Evolutionary conservation across 495 filamentous ascomycete species (phyloP).

Genomic region (Friedmanniomyces simplex): DNA sequence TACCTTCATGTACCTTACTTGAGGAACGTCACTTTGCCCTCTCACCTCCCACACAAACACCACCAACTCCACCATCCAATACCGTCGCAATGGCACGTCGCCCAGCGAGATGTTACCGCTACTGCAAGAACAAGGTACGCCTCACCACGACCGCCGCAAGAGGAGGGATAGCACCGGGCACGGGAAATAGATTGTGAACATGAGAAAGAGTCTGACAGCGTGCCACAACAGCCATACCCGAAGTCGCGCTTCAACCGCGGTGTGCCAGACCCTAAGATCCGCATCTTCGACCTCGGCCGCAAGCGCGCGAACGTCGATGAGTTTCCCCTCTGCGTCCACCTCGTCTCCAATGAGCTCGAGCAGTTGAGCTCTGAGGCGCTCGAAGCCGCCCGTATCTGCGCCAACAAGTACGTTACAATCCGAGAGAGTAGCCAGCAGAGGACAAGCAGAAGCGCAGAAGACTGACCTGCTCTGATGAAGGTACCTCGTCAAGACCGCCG

Average conservation of each 20-base stretch:
- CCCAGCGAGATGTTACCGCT: constrained; percentile 98
- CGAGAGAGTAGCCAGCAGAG: constrained; percentile 9
- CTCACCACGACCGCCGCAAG: neutral
- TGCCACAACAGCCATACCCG: constrained; percentile 69
- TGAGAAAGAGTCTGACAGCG: constrained; percentile 22
- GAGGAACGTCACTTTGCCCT: neutral
- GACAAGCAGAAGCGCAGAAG: neutral
- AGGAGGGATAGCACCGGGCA: constrained; percentile 9
- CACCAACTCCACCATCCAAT: constrained; percentile 37
- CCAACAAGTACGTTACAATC: constrained; percentile 66
- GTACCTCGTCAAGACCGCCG: constrained; percentile 90
- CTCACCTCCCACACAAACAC: constrained; percentile 8
- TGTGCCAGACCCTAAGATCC: constrained; percentile 99
- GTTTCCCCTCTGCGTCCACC: constrained; percentile 95
- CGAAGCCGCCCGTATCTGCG: constrained; percentile 97
- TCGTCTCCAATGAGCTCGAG: constrained; percentile 99
- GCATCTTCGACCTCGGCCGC: constrained; percentile 98
- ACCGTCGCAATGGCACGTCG: constrained; percentile 89
- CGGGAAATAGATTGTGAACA: constrained; percentile 5
- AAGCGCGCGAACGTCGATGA: constrained; percentile 98
- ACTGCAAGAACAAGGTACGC: constrained; percentile 99
- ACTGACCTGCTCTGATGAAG: constrained; percentile 28
- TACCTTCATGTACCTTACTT: neutral
- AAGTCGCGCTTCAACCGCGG: constrained; percentile 99
- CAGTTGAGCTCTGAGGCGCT: constrained; percentile 98